Conservation (phyloP, 768 basidiomycete species). For the Lactarius deliciosus region DNA sequence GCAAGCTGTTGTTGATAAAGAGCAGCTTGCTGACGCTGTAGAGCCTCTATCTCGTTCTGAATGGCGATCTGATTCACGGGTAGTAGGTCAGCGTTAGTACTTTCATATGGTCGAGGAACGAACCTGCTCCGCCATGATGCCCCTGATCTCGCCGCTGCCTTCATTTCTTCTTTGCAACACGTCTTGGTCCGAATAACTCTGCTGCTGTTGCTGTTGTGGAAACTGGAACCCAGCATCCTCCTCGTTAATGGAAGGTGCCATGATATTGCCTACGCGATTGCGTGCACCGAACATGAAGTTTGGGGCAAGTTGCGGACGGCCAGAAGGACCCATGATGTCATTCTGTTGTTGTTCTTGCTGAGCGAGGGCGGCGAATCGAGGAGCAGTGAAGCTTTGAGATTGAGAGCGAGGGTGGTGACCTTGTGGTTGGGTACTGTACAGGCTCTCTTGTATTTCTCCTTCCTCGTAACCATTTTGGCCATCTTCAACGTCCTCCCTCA, state of each 20-base stretch:
- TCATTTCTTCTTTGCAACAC: constrained; percentile 58
- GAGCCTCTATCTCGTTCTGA: constrained; percentile 85
- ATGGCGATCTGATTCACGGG: constrained; percentile 63
- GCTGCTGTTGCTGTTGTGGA: constrained; percentile 57
- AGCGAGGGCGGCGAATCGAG: constrained; percentile 81
- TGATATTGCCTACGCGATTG: constrained; percentile 44
- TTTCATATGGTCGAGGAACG: constrained; percentile 25
- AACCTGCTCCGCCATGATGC: constrained; percentile 96
- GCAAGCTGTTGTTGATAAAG: constrained; percentile 89
- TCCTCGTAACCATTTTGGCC: constrained; percentile 57
- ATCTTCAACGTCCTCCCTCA: constrained; percentile 82
- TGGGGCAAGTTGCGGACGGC: constrained; percentile 89
- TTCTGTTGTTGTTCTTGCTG: constrained; percentile 52
- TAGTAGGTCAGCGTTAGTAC: constrained; percentile 13
- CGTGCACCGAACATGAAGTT: constrained; percentile 83
- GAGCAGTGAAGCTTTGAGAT: constrained; percentile 83
- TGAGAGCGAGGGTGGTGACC: constrained; percentile 72
- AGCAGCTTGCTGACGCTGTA: constrained; percentile 88
- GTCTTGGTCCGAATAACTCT: constrained; percentile 29
- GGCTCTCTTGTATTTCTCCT: constrained; percentile 70
- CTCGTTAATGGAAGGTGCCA: constrained; percentile 76
- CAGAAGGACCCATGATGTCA: constrained; percentile 65
- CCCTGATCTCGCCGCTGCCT: constrained; percentile 69
- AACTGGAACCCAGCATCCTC: constrained; percentile 83
- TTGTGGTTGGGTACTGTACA: constrained; percentile 43